Percentiles rank a stretch among this genome's conserved stretches.
phyloP scores from a whole-genome alignment of 441 rosid species.

The Erysimum cheiri region DNA sequence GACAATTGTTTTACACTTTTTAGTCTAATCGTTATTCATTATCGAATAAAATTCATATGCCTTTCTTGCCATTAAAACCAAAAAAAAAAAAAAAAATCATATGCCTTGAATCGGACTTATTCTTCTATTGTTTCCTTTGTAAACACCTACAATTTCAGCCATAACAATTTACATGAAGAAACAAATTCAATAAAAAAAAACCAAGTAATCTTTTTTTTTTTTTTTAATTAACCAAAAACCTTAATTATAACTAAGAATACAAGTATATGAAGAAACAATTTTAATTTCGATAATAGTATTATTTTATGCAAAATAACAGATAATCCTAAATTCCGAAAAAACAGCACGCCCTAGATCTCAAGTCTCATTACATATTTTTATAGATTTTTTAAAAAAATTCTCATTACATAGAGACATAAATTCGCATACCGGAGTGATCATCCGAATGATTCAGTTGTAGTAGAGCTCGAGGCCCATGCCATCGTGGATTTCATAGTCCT shows the following conservation, averaged over 20 bases:
- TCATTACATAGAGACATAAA: not conserved
- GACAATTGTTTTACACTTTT: not conserved
- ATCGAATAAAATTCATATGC: not conserved
- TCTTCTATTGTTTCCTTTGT: not conserved
- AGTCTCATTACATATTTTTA: not conserved
- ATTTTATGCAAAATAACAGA: too few species aligned
- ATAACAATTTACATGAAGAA: not conserved
- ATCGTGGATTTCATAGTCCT: constrained; percentile 69
- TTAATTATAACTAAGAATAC: not conserved
- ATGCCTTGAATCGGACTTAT: not conserved
- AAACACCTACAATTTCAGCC: not conserved
- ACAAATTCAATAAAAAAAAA: not conserved
- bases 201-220: not conserved
- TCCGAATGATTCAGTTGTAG: constrained; percentile 44
- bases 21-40: not conserved
- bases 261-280: not conserved
- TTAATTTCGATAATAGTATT: not conserved
- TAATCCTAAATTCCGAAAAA: not conserved
- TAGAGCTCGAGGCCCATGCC: constrained; percentile 80
- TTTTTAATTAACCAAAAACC: too few species aligned
- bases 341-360: not conserved
- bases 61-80: too few species aligned
- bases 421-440: not conserved
- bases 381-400: too few species aligned
- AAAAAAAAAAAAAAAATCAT: too few species aligned